phyloP scores from a whole-genome alignment of 495 filamentous ascomycete genomes.

The Tuber calosporum region DNA sequence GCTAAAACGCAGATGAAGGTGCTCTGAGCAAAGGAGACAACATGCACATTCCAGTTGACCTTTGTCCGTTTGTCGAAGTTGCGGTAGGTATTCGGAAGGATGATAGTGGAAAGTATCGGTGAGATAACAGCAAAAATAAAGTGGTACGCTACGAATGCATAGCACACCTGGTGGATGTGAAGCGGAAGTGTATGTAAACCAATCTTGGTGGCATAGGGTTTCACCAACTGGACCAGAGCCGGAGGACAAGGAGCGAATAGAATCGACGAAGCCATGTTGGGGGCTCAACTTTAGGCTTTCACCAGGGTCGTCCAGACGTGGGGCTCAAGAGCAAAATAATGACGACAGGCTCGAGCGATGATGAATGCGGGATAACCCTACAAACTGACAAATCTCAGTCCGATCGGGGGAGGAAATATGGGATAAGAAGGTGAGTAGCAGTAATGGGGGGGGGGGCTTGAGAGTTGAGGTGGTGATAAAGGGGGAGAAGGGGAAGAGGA shows the following conservation, averaged over 20 bases:
- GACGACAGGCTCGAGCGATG: background rate
- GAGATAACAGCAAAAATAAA: slow-evolving; percentile 66
- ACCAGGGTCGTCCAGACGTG: background rate
- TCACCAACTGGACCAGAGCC: slow-evolving; percentile 43
- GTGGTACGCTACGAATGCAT: slow-evolving; percentile 70
- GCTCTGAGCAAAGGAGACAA: slow-evolving; percentile 86
- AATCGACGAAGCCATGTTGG: slow-evolving; percentile 30
- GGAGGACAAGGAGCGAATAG: slow-evolving; percentile 46
- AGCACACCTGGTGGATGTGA: slow-evolving; percentile 88
- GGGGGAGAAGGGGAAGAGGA: background rate
- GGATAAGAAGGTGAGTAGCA: background rate
- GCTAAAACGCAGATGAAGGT: slow-evolving; percentile 68
- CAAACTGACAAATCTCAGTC: background rate
- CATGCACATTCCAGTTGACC: slow-evolving; percentile 94
- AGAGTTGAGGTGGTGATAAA: background rate
- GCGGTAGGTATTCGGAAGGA: slow-evolving; percentile 68
- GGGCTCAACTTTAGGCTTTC: background rate
- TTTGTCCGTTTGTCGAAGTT: slow-evolving; percentile 59
- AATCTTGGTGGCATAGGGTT: slow-evolving; percentile 55
- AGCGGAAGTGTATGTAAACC: slow-evolving; percentile 64
- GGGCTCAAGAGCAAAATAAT: background rate
- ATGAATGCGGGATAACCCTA: slow-evolving; percentile 1
- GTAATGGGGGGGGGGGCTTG: background rate
- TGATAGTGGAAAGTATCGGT: slow-evolving; percentile 58
- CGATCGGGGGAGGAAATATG: background rate